Conservation (phyloP, 805 yeast genomes). For the Komagataella populi region DNA sequence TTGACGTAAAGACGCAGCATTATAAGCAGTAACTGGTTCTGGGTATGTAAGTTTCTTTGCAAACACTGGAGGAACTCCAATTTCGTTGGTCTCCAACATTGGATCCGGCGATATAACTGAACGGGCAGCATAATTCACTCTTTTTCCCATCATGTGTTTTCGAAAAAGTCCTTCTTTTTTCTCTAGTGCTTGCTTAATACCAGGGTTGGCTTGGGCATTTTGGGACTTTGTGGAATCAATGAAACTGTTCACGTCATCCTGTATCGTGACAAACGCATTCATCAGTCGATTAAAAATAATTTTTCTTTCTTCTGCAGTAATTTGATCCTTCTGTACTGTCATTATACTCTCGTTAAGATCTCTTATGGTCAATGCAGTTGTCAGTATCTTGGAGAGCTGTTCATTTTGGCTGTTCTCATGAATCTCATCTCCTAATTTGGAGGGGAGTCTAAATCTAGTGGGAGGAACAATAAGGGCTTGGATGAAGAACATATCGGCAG, state of each 20-base stretch:
- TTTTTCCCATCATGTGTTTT: conserved; percentile 99
- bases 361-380: conserved; percentile 69
- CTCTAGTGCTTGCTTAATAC: conserved; percentile 94
- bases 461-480: conserved; percentile 90
- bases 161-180: conserved; percentile 97
- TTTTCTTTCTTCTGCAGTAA: conserved; percentile 58
- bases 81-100: conserved; percentile 91
- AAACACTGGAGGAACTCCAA: conserved; percentile 98
- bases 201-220: conserved; percentile 74
- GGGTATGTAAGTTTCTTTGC: conserved; percentile 94
- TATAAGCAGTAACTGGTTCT: conserved; percentile 91
- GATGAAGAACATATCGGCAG: conserved; percentile 80
- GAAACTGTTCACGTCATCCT: conserved; percentile 88
- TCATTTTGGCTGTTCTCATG: conserved; percentile 94
- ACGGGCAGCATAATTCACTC: conserved; percentile 98
- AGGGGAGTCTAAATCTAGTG: conserved; percentile 93
- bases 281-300: conserved; percentile 76
- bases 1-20: conserved; percentile 79
- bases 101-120: conserved; percentile 99
- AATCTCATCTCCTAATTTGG: conserved; percentile 89
- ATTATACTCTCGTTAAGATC: conserved; percentile 81
- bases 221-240: conserved; percentile 87
- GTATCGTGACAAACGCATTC: conserved; percentile 92
- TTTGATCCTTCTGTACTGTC: conserved; percentile 42
- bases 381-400: conserved; percentile 64